Conservation (phyloP, 2,329 filamentous ascomycete genomes). For the Simplicillium sp. region DNA sequence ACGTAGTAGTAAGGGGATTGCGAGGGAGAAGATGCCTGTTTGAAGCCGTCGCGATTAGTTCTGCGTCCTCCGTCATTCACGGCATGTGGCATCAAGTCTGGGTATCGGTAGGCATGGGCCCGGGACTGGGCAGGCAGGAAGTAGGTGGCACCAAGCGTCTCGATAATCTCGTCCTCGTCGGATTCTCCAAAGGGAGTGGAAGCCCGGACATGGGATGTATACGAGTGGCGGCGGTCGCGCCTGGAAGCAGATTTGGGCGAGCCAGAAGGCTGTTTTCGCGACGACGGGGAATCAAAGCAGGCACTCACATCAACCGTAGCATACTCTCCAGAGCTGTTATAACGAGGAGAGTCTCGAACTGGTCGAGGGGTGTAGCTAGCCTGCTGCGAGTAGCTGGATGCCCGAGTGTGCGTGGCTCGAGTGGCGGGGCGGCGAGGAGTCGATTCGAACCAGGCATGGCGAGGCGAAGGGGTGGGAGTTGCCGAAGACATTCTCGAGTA, state of each 20-base stretch:
- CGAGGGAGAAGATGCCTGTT: conserved; percentile 30
- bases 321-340: conserved; percentile 54
- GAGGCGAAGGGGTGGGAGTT: conserved; percentile 48
- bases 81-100: conserved; percentile 23
- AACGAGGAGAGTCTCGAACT: conserved; percentile 47
- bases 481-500: conserved; percentile 44
- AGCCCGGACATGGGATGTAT: conserved; percentile 45
- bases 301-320: conserved; percentile 58
- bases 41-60: conserved; percentile 50
- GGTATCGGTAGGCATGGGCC: conserved; percentile 20
- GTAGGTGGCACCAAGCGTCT: conserved; percentile 42
- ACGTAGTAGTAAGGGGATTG: conserved; percentile 13
- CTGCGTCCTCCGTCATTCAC: conserved; percentile 42
- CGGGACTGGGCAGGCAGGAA: conserved; percentile 41
- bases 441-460: conserved; percentile 39
- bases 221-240: conserved; percentile 47
- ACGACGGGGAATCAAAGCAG: conserved; percentile 38
- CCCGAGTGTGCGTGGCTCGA: conserved; percentile 30
- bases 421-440: conserved; percentile 46
- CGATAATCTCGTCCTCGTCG: conserved; percentile 53
- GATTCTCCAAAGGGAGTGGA: conserved; percentile 51
- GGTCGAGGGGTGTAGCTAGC: conserved; percentile 31
- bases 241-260: conserved; percentile 22
- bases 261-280: conserved; percentile 25
- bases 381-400: conserved; percentile 27